Percentiles rank a stretch among this genome's conserved stretches.
Evolutionary conservation across 495 filamentous ascomycete species (phyloP).

Genomic region (Penicillium tannophilum): DNA sequence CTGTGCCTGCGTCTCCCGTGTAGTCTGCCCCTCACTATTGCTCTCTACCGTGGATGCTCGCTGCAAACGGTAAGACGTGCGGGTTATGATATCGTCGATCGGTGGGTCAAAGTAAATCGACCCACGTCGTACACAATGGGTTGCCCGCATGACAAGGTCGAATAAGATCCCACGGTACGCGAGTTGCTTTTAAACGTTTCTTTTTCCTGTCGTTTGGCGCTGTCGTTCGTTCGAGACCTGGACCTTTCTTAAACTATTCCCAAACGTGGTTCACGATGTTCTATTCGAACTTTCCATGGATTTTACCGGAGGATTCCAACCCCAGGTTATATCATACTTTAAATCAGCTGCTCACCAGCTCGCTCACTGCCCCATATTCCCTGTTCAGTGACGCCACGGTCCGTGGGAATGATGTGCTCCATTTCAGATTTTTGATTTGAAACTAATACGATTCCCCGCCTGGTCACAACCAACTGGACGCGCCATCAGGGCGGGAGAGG

Average conservation of each 20-base stretch:
- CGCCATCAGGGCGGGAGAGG: slow-evolving; percentile 7
- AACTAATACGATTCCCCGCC: neutral
- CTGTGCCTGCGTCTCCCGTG: slow-evolving; percentile 23
- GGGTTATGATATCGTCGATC: slow-evolving; percentile 24
- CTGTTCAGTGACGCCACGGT: slow-evolving; percentile 19
- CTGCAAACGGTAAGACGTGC: slow-evolving; percentile 24
- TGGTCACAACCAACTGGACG: slow-evolving; percentile 1
- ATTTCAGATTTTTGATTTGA: neutral
- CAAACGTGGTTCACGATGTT: neutral
- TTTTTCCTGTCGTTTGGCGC: neutral
- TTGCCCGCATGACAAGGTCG: slow-evolving; percentile 18
- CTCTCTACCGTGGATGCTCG: neutral
- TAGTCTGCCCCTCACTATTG: slow-evolving; percentile 10
- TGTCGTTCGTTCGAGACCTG: neutral
- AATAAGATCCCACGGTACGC: slow-evolving; percentile 20
- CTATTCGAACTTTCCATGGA: neutral
- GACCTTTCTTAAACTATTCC: neutral
- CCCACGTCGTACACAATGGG: slow-evolving; percentile 9
- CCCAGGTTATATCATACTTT: neutral
- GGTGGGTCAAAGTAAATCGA: slow-evolving; percentile 10
- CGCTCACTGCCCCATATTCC: neutral
- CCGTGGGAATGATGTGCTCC: slow-evolving; percentile 26
- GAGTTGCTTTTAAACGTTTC: neutral
- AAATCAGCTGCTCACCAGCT: neutral
- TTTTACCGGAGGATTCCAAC: neutral